Conservation (phyloP, 495 filamentous ascomycete species). For the Aspergillus campestris region DNA sequence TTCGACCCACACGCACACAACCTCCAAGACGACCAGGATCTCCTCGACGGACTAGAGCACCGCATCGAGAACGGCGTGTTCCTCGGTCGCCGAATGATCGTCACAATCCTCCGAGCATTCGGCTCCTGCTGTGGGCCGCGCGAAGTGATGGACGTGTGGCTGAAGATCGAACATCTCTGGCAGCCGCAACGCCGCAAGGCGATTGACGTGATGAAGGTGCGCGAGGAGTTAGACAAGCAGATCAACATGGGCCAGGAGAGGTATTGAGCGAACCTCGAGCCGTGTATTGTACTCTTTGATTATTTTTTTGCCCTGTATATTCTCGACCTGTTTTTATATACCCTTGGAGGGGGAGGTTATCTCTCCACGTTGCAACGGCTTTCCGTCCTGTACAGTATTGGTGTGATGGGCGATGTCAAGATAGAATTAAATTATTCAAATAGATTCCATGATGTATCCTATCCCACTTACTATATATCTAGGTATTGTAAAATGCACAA, state of each 20-base stretch:
- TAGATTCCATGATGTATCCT: too few relatives aligned
- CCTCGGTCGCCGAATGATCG: constrained; percentile 33
- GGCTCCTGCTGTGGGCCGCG: constrained; percentile 29
- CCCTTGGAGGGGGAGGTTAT: background rate
- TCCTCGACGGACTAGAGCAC: constrained; percentile 11
- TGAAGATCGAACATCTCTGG: constrained; percentile 36
- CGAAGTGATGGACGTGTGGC: constrained; percentile 34
- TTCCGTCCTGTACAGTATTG: too few relatives aligned
- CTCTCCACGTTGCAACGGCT: background rate
- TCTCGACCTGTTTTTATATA: constrained; percentile 24
- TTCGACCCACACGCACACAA: constrained; percentile 2
- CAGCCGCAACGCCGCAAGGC: constrained; percentile 29
- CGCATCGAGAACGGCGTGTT: constrained; percentile 38
- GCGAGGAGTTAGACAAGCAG: constrained; percentile 34
- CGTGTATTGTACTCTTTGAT: too few relatives aligned
- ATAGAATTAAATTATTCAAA: too few relatives aligned
- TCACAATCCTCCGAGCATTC: constrained; percentile 34
- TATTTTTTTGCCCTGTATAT: constrained; percentile 22
- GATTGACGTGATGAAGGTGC: constrained; percentile 27
- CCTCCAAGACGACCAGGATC: constrained; percentile 5
- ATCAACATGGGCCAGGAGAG: constrained; percentile 8
- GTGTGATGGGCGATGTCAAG: too few relatives aligned
- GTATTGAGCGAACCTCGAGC: constrained; percentile 4
- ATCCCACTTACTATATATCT: too few relatives aligned
- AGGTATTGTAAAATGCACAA: background rate